Evolutionary conservation across 306 rosid genomes (phyloP), one percentile per base, ranked within the genome.

Genomic region (Vicia faba): DNA sequence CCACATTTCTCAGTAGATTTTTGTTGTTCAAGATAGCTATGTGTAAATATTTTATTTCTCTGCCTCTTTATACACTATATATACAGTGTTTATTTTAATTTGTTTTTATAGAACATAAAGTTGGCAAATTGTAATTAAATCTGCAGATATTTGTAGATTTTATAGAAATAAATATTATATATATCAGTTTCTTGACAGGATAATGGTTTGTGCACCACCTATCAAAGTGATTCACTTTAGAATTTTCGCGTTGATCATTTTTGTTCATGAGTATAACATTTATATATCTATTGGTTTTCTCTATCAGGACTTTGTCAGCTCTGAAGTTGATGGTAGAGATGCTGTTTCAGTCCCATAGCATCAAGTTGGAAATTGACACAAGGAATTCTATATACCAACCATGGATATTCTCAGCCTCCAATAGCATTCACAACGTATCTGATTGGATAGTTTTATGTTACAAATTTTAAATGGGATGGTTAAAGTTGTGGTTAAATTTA

Each of bases 321-420:
- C 51, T 73, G 50, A 68, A 73, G 57, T 63, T 74, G 75, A 74
- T 56, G 73, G 53, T 50, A 48, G 28, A 68, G 50, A 66, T 73
- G 63, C 64, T 62, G 29, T 55, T 69, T 73, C 38, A 18, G 56
- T 14, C 11, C 23, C 15, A 48, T 56, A 43, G 48, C 16, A 49
- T 49, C 46, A 58, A 57, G 44, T 58, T 65, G 70, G 67, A 61
- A 65, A 64, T 40, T 64, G 79, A 74, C 73, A 46, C 3, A 12
- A 58, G 41, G 69, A 64, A 56, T 70, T 71, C 28, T 64, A 64
- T 46, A 49, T 35, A 19, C 26, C 72, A 55, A 18, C 18, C 68
- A 61, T 40, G 80, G 64, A 75, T 75, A 80, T 80, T 75, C 80
- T 68, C 33, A 71, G 79, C 58, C 74, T 63, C 61, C 79, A 68